phyloP scores from a whole-genome alignment of 208 protist species.

The Leishmania martiniquensis region DNA sequence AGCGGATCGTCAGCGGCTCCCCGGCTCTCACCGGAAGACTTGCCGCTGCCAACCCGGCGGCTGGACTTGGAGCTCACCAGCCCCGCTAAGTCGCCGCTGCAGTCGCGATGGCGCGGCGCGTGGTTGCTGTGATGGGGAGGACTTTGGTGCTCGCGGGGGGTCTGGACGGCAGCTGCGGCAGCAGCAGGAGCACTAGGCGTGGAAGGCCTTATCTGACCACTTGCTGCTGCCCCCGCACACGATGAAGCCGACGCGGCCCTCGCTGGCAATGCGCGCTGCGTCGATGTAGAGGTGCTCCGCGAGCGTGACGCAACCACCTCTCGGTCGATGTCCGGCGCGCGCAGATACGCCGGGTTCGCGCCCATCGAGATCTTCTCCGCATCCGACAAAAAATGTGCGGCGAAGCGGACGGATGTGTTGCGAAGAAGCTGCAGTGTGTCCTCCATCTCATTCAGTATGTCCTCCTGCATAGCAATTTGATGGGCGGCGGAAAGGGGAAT shows the following conservation, averaged over 20 bases:
- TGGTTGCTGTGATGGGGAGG: constrained; percentile 3
- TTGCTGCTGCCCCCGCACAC: background rate
- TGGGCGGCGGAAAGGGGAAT: constrained; percentile 29
- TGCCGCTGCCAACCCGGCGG: background rate
- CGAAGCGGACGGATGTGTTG: constrained; percentile 70
- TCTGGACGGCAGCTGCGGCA: background rate
- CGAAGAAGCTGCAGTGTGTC: constrained; percentile 41
- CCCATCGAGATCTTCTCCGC: constrained; percentile 81
- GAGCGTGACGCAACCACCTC: constrained; percentile 16
- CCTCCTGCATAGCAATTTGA: constrained; percentile 49
- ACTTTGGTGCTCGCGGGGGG: background rate
- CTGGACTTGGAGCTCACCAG: constrained; percentile 15
- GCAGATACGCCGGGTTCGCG: constrained; percentile 68
- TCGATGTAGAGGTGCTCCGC: constrained; percentile 10
- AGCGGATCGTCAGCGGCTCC: constrained; percentile 27
- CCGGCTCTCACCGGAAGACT: background rate
- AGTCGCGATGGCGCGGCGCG: background rate
- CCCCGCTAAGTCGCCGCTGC: background rate
- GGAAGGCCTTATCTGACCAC: background rate
- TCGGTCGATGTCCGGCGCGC: constrained; percentile 45
- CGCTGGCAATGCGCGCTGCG: background rate
- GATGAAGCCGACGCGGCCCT: no score
- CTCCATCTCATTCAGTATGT: constrained; percentile 50
- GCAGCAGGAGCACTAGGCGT: background rate
- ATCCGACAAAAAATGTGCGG: constrained; percentile 77